Base-by-base conservation (phyloP, 768 basidiomycete species). In the Suillus occidentalis region DNA sequence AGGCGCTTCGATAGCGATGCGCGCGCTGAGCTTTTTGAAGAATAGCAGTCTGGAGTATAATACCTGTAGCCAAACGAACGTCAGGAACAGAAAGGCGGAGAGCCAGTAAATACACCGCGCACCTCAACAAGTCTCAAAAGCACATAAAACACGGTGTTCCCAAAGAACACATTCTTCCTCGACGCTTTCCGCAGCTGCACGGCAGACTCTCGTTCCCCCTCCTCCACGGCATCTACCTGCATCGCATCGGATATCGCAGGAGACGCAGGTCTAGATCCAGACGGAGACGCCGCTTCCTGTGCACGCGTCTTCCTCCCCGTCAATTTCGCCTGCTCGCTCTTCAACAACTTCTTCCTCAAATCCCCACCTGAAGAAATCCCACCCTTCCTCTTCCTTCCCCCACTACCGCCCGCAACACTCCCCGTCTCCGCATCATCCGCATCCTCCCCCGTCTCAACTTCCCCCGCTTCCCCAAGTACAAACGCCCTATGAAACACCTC, bases 61-160 rank as follows among this genome's bases (percentile, higher is more conserved):
- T 31, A 94, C 80, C 96, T 98, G 65, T 2, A 47, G 42, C 42
- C 58, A 63, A 12, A 58, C 50, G 9, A 16, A n/a, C 25, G 43
- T 67, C 60, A 66, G 60, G 10, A 43, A 63, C n/a, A 16, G 47
- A 22, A 16, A 42, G 43, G 34, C 13, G 16, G 47, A 22, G 12
- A 42, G 36, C 64, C 4, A 42, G 66, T 50, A 31, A 47, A 34
- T 40, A 9, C 14, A 18, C 18, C 13, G 75, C 89, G 57, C 65
- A 95, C 97, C 88, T 98, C 91, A 49, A 98, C 75, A 58, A 96
- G 80, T 40, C 97, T 87, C 70, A 99, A 77, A 28, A 98, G 78
- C 12, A 87, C 85, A 79, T 98, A 99, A 72, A 94, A 94, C 28
- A 88, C 83, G 22, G 92, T 94, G 77, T 97, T 98, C 65, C 89